Evolutionary conservation across 441 rosid species (phyloP), one percentile per base, ranked within the genome.

Genomic region (Gossypium trilobum): DNA sequence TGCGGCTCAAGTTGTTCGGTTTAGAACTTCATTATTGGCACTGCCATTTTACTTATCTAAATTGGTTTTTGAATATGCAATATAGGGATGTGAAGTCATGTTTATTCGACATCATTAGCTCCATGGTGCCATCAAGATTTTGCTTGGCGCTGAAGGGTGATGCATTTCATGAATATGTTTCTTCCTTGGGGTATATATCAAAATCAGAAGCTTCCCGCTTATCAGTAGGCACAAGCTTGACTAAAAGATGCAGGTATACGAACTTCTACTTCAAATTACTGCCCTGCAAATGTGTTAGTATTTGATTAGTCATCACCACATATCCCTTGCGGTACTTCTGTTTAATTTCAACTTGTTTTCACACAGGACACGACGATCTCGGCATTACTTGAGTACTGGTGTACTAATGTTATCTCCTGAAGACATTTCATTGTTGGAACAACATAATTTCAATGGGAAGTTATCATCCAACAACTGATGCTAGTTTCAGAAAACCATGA

Each of bases 151-250:
- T 89, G 75, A 88, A 84, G 83, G 96, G 92, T 62, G 61, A 61
- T 69, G 84, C 90, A 59, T 85, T 85, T 60, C 83, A 85, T 50
- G 98, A 95, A 73, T 95, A 92, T 74, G 76, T 86, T 73, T 89
- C 97, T 69, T 86, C 86, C 51, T 75, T 95, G 73, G 73, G 86
- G 50, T 72, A 74, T 76, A 92, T 95, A 66, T 86, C 95, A 68
- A 87, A 88, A 83, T 82, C 87, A 10, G 91, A 87, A 83, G 75
- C 87, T 70, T 85, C 86, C 67, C 89, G 87, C 61, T 50, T 85
- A 73, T 81, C 89, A 1, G 78, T 74, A 61, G 79, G 77, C 77
- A 75, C 29, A 20, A 71, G 77, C 78, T 75, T 72, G 46, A 66
- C 77, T 25, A 87, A 71, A 75, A 77, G 81, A 64, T 83, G 84